Evolutionary conservation across 768 basidiomycete species (phyloP).

Genomic region (Zangia roseola): DNA sequence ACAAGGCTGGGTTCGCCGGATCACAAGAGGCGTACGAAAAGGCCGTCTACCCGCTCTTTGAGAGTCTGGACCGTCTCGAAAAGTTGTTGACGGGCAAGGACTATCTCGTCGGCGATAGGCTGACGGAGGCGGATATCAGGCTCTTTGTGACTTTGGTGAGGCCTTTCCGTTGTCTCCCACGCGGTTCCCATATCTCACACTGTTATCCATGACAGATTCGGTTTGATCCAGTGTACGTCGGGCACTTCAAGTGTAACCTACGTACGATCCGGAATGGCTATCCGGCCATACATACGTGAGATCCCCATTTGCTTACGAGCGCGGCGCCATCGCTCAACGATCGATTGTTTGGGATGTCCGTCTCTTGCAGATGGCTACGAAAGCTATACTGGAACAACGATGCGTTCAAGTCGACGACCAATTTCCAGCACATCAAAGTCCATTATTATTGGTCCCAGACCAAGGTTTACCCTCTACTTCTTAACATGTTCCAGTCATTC

Average conservation of each 20-base stretch:
- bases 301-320: background rate
- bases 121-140: conserved; percentile 85
- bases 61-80: conserved; percentile 79
- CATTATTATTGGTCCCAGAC: conserved; percentile 40
- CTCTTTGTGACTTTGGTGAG: conserved; percentile 92
- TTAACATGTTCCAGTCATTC: background rate
- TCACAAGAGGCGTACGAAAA: conserved; percentile 77
- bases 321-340: background rate
- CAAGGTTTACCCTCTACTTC: conserved; percentile 12
- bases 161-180: background rate
- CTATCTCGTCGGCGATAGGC: conserved; percentile 75
- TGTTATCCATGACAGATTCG: conserved; percentile 52
- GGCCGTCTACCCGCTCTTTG: conserved; percentile 73
- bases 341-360: background rate
- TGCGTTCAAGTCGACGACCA: conserved; percentile 83
- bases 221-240: conserved; percentile 87
- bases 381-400: conserved; percentile 89
- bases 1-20: conserved; percentile 85
- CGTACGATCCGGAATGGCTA: conserved; percentile 84
- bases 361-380: conserved; percentile 62
- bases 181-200: background rate
- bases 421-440: conserved; percentile 76
- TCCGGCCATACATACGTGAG: conserved; percentile 68
- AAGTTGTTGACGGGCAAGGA: conserved; percentile 73
- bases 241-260: conserved; percentile 94